phyloP scores from a whole-genome alignment of 768 basidiomycete species.

The Boletus patriciae region DNA sequence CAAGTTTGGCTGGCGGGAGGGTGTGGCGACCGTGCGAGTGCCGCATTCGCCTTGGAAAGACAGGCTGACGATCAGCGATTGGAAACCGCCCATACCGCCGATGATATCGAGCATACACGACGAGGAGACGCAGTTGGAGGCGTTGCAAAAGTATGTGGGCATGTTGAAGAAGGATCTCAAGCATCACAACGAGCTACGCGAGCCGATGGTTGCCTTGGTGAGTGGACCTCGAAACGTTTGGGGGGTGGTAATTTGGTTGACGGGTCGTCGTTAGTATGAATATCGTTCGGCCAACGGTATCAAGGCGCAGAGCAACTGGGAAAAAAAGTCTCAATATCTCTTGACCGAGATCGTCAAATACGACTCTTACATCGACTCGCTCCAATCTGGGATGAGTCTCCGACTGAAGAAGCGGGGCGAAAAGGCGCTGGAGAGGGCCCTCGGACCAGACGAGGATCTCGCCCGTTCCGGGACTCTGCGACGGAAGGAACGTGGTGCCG shows the following conservation, averaged over 20 bases:
- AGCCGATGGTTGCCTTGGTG: conserved; percentile 81
- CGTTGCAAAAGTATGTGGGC: conserved; percentile 76
- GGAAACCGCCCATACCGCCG: conserved; percentile 89
- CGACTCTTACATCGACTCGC: conserved; percentile 89
- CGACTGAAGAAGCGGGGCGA: conserved; percentile 90
- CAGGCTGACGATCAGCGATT: conserved; percentile 80
- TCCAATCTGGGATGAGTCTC: conserved; percentile 78
- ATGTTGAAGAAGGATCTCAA: conserved; percentile 77
- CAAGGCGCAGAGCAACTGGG: conserved; percentile 90
- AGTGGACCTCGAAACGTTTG: neutral
- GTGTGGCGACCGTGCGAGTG: conserved; percentile 60
- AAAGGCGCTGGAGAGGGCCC: conserved; percentile 67
- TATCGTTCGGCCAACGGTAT: conserved; percentile 68
- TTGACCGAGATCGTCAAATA: conserved; percentile 95
- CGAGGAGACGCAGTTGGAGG: conserved; percentile 91
- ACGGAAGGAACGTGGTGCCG: conserved; percentile 41
- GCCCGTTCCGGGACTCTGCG: conserved; percentile 32
- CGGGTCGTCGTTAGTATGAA: conserved; percentile 51
- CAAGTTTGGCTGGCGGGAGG: conserved; percentile 72
- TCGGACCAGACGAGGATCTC: conserved; percentile 41
- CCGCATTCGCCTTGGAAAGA: conserved; percentile 76
- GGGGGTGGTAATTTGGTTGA: neutral
- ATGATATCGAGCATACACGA: conserved; percentile 82
- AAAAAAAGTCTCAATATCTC: conserved; percentile 85
- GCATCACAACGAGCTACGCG: conserved; percentile 77